Conservation (phyloP, 2,329 filamentous ascomycete species). For the Clarireedia homoeocarpa region DNA sequence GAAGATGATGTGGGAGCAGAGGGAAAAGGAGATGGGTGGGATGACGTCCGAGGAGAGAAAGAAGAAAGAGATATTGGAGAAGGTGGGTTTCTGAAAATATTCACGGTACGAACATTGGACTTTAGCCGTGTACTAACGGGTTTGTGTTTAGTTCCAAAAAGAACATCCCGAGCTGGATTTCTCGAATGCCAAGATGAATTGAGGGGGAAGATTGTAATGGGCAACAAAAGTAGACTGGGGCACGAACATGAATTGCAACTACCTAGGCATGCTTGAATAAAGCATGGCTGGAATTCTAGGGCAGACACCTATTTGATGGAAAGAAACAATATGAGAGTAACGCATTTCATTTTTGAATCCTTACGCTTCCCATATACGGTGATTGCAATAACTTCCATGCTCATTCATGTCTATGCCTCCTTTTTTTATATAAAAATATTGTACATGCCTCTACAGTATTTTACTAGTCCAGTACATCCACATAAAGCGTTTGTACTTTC, state of each 20-base stretch:
- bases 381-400: no score
- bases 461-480: background rate
- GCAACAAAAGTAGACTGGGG: background rate
- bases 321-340: background rate
- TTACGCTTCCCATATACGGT: background rate
- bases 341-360: background rate
- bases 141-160: conserved; percentile 54
- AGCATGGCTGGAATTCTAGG: background rate
- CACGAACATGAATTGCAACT: background rate
- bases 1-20: conserved; percentile 99
- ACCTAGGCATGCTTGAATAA: no score
- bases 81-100: conserved; percentile 30
- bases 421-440: background rate
- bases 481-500: background rate
- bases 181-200: conserved; percentile 59
- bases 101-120: background rate
- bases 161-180: conserved; percentile 64
- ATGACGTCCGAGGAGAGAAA: conserved; percentile 93
- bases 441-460: background rate
- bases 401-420: background rate
- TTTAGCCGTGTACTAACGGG: background rate
- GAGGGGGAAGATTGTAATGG: conserved; percentile 10
- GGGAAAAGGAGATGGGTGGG: conserved; percentile 91
- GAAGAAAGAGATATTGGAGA: conserved; percentile 85
- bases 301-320: conserved; percentile 3